These are phyloP conservation scores for Lactarius pseudohatsudake DNA, from an alignment of 768 basidiomycete genomes.

Conservation along the genomic window DNA sequence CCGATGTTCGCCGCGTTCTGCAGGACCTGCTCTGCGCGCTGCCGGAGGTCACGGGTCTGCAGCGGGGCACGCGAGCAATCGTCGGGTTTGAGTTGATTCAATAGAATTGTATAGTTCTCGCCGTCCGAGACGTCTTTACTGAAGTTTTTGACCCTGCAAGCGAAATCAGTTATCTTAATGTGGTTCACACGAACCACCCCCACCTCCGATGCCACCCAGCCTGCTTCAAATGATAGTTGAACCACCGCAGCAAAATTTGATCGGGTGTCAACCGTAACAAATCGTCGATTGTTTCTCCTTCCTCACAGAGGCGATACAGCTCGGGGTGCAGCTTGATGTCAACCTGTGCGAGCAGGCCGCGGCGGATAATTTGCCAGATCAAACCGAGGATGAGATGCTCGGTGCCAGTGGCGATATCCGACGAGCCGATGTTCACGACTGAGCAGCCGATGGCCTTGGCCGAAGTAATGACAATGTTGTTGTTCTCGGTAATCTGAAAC, in stretches of 20 bases:
- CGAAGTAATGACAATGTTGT: slow-evolving; percentile 98
- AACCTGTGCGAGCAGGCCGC: slow-evolving; percentile 90
- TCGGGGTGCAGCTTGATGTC: slow-evolving; percentile 99
- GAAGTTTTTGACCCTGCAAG: slow-evolving; percentile 88
- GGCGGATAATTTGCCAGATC: slow-evolving; percentile 98
- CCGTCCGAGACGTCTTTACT: slow-evolving; percentile 96
- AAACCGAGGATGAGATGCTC: slow-evolving; percentile 97
- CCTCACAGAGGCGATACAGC: slow-evolving; percentile 92
- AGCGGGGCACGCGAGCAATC: slow-evolving; percentile 90
- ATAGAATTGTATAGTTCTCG: slow-evolving; percentile 95
- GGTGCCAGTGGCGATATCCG: slow-evolving; percentile 87
- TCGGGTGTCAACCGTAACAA: slow-evolving; percentile 92
- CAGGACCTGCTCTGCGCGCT: slow-evolving; percentile 91
- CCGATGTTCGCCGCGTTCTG: slow-evolving; percentile 92
- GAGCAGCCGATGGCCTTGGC: slow-evolving; percentile 98
- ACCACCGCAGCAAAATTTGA: slow-evolving; percentile 97
- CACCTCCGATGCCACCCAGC: slow-evolving; percentile 89
- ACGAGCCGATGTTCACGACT: slow-evolving; percentile 96
- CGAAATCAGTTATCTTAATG: slow-evolving; percentile 3
- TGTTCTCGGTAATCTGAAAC: slow-evolving; percentile 99
- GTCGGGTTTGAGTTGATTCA: slow-evolving; percentile 94
- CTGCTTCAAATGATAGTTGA: slow-evolving; percentile 97
- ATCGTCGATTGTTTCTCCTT: slow-evolving; percentile 96
- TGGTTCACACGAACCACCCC: slow-evolving; percentile 20
- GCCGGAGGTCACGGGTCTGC: slow-evolving; percentile 76